phyloP scores from a whole-genome alignment of 1,284 basidiomycete genomes.

The Rhodotorula sp. region DNA sequence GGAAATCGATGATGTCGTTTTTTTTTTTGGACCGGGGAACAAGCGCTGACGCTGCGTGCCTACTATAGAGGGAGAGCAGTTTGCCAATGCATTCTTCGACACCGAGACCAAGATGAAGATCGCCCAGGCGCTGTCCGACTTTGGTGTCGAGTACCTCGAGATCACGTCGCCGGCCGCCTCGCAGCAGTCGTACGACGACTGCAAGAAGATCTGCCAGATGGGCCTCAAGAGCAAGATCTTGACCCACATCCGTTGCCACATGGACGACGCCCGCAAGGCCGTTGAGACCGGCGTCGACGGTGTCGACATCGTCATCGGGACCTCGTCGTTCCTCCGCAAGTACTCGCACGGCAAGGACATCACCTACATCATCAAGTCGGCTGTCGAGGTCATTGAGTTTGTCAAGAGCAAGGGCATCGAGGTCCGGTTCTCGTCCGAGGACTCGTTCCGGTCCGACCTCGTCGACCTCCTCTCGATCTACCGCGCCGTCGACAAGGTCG shows the following conservation, averaged over 20 bases:
- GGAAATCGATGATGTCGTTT: background rate
- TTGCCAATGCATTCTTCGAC: constrained; percentile 99
- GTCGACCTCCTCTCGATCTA: constrained; percentile 99
- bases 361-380: constrained; percentile 94
- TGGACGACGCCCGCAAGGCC: constrained; percentile 98
- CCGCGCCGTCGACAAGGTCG: constrained; percentile 99
- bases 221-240: constrained; percentile 96
- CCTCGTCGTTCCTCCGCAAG: constrained; percentile 97
- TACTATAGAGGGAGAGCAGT: constrained; percentile 89
- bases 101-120: constrained; percentile 99
- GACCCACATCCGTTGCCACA: constrained; percentile 99
- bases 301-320: constrained; percentile 99
- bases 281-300: constrained; percentile 99
- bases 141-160: constrained; percentile 99
- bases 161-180: constrained; percentile 97
- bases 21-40: background rate
- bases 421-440: constrained; percentile 99
- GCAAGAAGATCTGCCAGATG: constrained; percentile 99
- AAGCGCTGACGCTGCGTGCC: background rate
- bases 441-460: constrained; percentile 99
- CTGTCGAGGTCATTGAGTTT: constrained; percentile 97
- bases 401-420: constrained; percentile 99
- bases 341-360: constrained; percentile 99
- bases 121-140: constrained; percentile 90
- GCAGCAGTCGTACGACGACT: constrained; percentile 90